These are phyloP conservation scores for Aspergillus avenaceus DNA, from an alignment of 495 filamentous ascomycete genomes.

Conservation along the genomic window DNA sequence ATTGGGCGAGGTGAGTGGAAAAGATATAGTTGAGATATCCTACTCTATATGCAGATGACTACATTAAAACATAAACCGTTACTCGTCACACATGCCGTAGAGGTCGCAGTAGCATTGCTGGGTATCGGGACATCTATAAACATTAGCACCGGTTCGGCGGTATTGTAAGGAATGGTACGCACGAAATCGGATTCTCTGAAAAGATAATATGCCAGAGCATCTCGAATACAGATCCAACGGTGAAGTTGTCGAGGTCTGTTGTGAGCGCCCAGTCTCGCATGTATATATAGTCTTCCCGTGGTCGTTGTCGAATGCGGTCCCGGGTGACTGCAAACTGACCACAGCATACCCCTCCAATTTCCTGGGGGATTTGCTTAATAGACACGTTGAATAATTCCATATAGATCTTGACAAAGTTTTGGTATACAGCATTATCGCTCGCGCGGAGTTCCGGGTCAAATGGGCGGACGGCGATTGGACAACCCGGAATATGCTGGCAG, in stretches of 20 bases:
- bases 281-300: conserved; percentile 43
- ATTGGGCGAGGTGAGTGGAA: too few relatives aligned
- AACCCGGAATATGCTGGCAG: conserved; percentile 33
- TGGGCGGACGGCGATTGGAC: conserved; percentile 13
- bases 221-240: conserved; percentile 57
- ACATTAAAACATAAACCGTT: background rate
- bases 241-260: conserved; percentile 43
- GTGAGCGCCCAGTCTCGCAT: conserved; percentile 52
- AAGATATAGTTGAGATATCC: too few relatives aligned
- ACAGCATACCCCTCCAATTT: conserved; percentile 47
- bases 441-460: conserved; percentile 17
- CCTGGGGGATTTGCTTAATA: conserved; percentile 26
- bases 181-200: conserved; percentile 8
- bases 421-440: conserved; percentile 6
- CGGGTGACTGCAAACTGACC: conserved; percentile 58
- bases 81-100: conserved; percentile 3
- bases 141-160: background rate
- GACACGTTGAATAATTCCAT: conserved; percentile 22
- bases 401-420: conserved; percentile 7
- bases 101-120: conserved; percentile 11
- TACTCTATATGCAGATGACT: too few relatives aligned
- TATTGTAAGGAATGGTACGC: background rate
- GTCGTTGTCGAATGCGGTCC: conserved; percentile 38
- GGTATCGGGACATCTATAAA: conserved; percentile 4
- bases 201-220: conserved; percentile 62